Percentiles rank a stretch among this genome's conserved stretches.
phyloP scores from a whole-genome alignment of 306 rosid species.

The Corylus heterophylla region DNA sequence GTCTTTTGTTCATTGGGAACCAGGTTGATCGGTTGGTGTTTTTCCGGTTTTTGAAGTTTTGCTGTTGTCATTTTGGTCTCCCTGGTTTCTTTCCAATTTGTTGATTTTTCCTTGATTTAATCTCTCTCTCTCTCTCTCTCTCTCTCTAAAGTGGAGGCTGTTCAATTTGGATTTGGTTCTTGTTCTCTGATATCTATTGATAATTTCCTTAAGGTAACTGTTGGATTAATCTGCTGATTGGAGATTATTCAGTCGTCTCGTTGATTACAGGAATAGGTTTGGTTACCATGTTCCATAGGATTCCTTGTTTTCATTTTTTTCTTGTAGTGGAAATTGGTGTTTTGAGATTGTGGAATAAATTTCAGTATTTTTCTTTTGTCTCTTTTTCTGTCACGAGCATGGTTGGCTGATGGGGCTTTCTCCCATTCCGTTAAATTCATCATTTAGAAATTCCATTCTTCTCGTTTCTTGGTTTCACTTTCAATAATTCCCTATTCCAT shows the following conservation, averaged over 20 bases:
- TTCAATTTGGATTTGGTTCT: not conserved
- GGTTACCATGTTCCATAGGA: not conserved
- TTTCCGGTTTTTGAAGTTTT: not conserved
- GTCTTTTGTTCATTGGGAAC: not conserved
- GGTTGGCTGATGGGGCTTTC: too few species aligned
- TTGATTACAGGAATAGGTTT: not conserved
- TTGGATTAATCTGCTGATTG: not conserved
- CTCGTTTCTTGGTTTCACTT: not conserved
- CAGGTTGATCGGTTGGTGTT: not conserved
- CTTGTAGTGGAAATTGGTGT: not conserved
- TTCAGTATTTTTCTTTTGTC: too few species aligned
- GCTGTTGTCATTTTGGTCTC: not conserved
- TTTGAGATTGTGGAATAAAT: not conserved
- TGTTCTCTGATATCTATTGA: not conserved
- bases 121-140: not conserved
- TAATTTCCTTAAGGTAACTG: too few species aligned
- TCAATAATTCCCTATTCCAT: not conserved
- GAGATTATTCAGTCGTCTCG: not conserved
- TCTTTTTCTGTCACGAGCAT: too few species aligned
- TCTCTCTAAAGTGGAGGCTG: not conserved
- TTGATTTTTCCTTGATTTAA: not conserved
- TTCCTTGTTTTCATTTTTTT: not conserved
- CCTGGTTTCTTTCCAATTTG: not conserved
- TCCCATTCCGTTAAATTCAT: not conserved
- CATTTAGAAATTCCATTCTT: not conserved